Conservation (phyloP, 345 rosid genomes). For the Lagerstroemia speciosa region DNA sequence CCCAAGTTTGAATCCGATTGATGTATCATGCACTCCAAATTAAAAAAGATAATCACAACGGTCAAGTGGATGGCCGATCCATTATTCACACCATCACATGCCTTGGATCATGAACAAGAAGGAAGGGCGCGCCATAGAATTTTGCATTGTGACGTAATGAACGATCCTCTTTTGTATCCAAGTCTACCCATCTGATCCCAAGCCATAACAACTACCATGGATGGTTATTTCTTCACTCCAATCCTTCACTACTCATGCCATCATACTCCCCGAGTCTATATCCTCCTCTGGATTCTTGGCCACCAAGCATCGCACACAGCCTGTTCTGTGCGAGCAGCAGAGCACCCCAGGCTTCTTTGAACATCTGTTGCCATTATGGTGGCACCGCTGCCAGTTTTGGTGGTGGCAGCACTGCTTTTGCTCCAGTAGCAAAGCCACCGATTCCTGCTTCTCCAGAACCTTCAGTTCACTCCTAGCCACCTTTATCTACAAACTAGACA, state of each 20-base stretch:
- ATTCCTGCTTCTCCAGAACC: conserved; percentile 25
- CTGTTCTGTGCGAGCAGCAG: conserved; percentile 44
- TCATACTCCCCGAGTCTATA: conserved; percentile 2
- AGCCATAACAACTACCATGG: conserved; percentile 7
- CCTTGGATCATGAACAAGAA: too few relatives aligned
- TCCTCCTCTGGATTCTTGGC: conserved; percentile 23
- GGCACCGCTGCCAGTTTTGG: background rate
- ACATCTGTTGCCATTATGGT: conserved; percentile 24
- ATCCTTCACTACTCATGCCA: conserved; percentile 12
- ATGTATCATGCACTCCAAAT: too few relatives aligned
- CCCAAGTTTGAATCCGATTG: too few relatives aligned
- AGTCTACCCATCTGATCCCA: background rate
- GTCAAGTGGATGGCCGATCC: too few relatives aligned
- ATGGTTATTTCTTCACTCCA: conserved; percentile 32
- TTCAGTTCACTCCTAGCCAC: conserved; percentile 21
- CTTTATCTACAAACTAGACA: background rate
- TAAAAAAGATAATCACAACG: too few relatives aligned
- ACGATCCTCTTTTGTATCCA: too few relatives aligned
- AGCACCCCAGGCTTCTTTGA: conserved; percentile 69
- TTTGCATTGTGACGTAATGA: too few relatives aligned
- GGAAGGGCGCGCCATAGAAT: too few relatives aligned
- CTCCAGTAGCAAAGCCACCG: conserved; percentile 12
- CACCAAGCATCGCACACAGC: conserved; percentile 49
- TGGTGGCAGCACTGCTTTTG: conserved; percentile 12
- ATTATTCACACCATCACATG: too few relatives aligned